Conservation (phyloP, 1,139 yeast genomes). For the Blastobotrys capitulatus region DNA sequence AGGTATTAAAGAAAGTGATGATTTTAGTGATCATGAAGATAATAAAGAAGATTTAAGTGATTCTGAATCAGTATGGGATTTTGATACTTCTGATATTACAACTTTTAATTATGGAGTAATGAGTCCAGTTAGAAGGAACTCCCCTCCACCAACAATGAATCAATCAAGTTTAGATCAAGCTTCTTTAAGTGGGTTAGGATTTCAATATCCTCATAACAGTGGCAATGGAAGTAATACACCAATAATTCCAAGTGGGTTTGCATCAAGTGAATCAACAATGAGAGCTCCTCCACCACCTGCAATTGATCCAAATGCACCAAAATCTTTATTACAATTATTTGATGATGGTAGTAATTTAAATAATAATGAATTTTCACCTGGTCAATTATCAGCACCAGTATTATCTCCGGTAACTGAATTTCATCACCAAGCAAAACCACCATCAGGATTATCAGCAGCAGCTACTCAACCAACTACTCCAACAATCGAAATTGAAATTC, state of each 20-base stretch:
- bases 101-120: slow-evolving; percentile 11
- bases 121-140: background rate
- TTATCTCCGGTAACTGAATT: background rate
- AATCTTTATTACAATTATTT: slow-evolving; percentile 65
- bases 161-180: background rate
- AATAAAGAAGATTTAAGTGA: slow-evolving; percentile 29
- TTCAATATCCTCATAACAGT: slow-evolving; percentile 5
- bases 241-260: slow-evolving; percentile 1
- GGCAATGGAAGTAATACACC: background rate
- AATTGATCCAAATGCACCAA: slow-evolving; percentile 7
- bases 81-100: slow-evolving; percentile 24
- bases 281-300: slow-evolving; percentile 11
- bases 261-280: slow-evolving; percentile 7
- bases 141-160: background rate
- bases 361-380: slow-evolving; percentile 16
- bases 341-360: slow-evolving; percentile 36
- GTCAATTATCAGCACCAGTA: slow-evolving; percentile 10
- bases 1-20: slow-evolving; percentile 13
- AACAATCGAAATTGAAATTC: slow-evolving; percentile 53
- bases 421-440: slow-evolving; percentile 16
- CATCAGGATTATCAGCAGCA: slow-evolving; percentile 23
- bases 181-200: slow-evolving; percentile 9
- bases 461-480: slow-evolving; percentile 40
- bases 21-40: slow-evolving; percentile 38
- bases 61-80: slow-evolving; percentile 37